These are phyloP conservation scores for Solanum acaule DNA, from an alignment of 257 asterid genomes.

Conservation along the genomic window DNA sequence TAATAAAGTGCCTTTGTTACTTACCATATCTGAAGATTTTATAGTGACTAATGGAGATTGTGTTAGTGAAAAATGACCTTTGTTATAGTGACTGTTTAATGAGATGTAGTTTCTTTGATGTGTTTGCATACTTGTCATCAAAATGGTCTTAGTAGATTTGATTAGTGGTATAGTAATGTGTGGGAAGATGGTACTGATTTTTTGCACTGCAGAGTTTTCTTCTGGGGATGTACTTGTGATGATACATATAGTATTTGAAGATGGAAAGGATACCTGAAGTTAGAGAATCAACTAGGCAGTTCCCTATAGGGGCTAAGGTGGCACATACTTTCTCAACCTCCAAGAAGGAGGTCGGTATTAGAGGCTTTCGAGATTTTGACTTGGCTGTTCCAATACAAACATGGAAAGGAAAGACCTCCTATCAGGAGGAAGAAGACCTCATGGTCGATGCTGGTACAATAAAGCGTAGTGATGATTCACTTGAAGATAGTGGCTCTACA, in stretches of 20 bases:
- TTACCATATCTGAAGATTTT: background rate
- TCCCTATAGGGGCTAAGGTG: conserved; percentile 18
- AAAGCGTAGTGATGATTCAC: conserved; percentile 32
- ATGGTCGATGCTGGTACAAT: conserved; percentile 33
- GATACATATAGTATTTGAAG: conserved; percentile 32
- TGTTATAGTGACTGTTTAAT: background rate
- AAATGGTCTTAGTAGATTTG: background rate
- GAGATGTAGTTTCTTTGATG: background rate
- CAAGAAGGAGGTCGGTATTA: conserved; percentile 23
- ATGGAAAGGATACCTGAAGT: conserved; percentile 61
- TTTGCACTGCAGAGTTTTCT: background rate
- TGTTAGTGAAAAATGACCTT: background rate
- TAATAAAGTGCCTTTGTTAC: background rate
- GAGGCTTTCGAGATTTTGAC: conserved; percentile 29
- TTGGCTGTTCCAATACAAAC: conserved; percentile 21
- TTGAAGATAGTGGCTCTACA: conserved; percentile 53
- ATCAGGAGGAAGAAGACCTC: conserved; percentile 33
- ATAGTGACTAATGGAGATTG: background rate
- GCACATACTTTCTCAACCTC: conserved; percentile 21
- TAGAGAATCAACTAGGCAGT: conserved; percentile 38
- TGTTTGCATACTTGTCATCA: background rate
- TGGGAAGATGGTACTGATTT: background rate
- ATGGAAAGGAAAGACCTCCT: conserved; percentile 48
- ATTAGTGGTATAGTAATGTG: background rate
- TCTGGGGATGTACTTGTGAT: conserved; percentile 28